Base-by-base conservation (phyloP, 75 land plant genomes). In the Adiantum capillusveneris region DNA sequence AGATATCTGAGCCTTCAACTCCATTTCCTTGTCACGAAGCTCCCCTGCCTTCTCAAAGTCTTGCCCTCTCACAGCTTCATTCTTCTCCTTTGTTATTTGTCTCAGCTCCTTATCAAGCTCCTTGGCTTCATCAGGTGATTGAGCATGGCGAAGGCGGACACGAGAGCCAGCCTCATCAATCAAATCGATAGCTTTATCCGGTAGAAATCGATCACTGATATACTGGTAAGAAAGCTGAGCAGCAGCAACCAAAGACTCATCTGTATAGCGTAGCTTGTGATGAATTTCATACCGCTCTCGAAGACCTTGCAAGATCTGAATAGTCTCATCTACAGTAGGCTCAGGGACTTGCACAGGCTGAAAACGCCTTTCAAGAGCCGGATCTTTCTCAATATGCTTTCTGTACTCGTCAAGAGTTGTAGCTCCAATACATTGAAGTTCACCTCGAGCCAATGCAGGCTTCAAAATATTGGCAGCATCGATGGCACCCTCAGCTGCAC, bases 91-190 rank as follows among this genome's bases (percentile, higher is more conserved):
- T 21, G 77, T 75, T n/a, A 75, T 73, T 29, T 65, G 77, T 29
- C 77, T 64, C 0, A 71, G 55, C 50, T 75, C 77, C 34, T 75
- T 75, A 31, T 75, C 77, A 26, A 75, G 76, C 56, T 75, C 77
- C 57, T 68, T 64, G 25, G 77, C 77, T 48, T 75, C 77, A 18
- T 75, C 77, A 36, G 77, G 77, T 17, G 73, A 62, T 77, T 75
- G 63, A 30, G 83, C 80, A 69, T 80, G 83, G 13, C 76, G 60
- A 31, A 74, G 70, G 25, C 78, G 76, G 6, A 81, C 84, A 11
- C 78, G 82, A 62, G 84, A 81, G 24, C 84, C 84, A 50, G 84
- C 84, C 45, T 81, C 84, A 62, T 81, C 84, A 59, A 81, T 79
- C 52, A 81, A 51, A 60, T 81, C 84, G 54, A 81, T 81, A 27